These are phyloP conservation scores for Collybia sp. DNA, from an alignment of 768 basidiomycete genomes.

Conservation along the genomic window DNA sequence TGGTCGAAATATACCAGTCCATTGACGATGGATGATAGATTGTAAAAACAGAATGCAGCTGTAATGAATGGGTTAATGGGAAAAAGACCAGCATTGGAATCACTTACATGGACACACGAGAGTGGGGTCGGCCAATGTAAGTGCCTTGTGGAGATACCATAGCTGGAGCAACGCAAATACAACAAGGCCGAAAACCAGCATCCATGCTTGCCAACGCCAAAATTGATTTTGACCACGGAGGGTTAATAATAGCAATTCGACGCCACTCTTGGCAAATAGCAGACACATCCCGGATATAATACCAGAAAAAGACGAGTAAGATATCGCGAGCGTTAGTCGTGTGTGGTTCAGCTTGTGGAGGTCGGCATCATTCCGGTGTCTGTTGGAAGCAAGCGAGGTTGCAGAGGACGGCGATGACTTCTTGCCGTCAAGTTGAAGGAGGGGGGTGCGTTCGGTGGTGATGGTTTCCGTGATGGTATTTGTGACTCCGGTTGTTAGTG, in stretches of 20 bases:
- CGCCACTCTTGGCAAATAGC: slow-evolving; percentile 90
- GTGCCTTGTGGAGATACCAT: slow-evolving; percentile 78
- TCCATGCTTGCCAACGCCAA: slow-evolving; percentile 82
- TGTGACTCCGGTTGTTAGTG: slow-evolving; percentile 30
- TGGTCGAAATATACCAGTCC: slow-evolving; percentile 90
- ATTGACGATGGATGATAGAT: slow-evolving; percentile 86
- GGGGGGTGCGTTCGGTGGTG: slow-evolving; percentile 53
- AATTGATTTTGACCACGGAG: slow-evolving; percentile 75
- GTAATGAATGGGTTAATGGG: slow-evolving; percentile 9
- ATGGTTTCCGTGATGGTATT: slow-evolving; percentile 25
- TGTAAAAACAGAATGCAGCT: slow-evolving; percentile 96
- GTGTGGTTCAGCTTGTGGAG: slow-evolving; percentile 35
- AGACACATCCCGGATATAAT: slow-evolving; percentile 91
- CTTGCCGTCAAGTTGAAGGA: slow-evolving; percentile 39
- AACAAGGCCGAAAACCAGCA: slow-evolving; percentile 66
- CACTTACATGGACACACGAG: slow-evolving; percentile 79
- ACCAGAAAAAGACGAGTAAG: slow-evolving; percentile 85
- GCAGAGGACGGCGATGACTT: slow-evolving; percentile 23
- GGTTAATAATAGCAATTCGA: slow-evolving; percentile 81
- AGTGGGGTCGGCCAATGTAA: slow-evolving; percentile 80
- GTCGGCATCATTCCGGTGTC: slow-evolving; percentile 13
- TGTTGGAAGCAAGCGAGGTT: slow-evolving; percentile 12
- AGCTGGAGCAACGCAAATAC: slow-evolving; percentile 77
- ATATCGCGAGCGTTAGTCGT: slow-evolving; percentile 66
- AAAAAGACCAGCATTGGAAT: neutral